phyloP scores from a whole-genome alignment of 108 stramenopile species.

The Nitzschia sp. region DNA sequence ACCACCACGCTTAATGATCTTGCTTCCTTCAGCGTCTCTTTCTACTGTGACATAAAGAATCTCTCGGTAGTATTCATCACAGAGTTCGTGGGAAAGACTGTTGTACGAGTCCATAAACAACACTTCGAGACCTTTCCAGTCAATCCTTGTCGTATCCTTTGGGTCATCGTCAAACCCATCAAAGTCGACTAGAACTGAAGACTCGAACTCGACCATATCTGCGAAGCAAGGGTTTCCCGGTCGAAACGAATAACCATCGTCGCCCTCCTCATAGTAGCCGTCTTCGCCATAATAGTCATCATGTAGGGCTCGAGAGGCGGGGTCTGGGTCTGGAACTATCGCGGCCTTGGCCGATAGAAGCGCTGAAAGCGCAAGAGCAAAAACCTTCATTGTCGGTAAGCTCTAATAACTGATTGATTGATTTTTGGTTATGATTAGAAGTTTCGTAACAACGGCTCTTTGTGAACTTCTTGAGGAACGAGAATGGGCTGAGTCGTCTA shows the following conservation, averaged over 20 bases:
- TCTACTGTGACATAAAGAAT: slow-evolving; percentile 21
- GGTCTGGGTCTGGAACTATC: background rate
- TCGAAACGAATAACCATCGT: background rate
- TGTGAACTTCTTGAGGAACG: background rate
- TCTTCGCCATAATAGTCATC: no score
- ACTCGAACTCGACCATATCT: slow-evolving; percentile 21
- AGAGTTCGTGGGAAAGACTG: slow-evolving; percentile 20
- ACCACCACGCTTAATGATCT: slow-evolving; percentile 26
- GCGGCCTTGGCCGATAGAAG: background rate
- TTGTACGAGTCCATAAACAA: slow-evolving; percentile 33
- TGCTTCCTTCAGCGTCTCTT: background rate
- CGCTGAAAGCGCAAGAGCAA: background rate
- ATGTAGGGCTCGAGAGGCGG: no score
- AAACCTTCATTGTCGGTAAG: slow-evolving; percentile 9
- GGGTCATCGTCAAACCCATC: slow-evolving; percentile 29
- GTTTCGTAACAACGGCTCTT: background rate
- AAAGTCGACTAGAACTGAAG: slow-evolving; percentile 29
- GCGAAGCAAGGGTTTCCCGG: background rate
- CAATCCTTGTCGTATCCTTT: slow-evolving; percentile 20
- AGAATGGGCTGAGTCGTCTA: background rate
- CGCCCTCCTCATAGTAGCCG: background rate
- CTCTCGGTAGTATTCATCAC: slow-evolving; percentile 14
- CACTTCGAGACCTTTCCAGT: slow-evolving; percentile 16
- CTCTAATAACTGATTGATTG: background rate
- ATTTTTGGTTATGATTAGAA: background rate